Conservation (phyloP, 2,329 filamentous ascomycete genomes). For the Colletotrichum destructivum region DNA sequence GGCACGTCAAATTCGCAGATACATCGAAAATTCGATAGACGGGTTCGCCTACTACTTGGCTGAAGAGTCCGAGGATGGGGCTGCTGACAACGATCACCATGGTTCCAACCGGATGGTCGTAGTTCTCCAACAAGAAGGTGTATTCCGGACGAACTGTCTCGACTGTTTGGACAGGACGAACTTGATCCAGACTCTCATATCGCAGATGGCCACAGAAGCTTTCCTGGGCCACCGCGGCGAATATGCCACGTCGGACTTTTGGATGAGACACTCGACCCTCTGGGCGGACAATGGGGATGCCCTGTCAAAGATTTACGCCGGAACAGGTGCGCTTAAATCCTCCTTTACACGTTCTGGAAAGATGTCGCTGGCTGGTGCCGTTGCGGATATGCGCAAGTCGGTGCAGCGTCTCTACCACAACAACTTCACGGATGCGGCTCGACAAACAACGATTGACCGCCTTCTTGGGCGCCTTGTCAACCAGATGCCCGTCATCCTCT, state of each 20-base stretch:
- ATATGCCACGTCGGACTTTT: conserved; percentile 83
- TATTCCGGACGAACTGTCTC: conserved; percentile 95
- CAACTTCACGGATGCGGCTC: conserved; percentile 93
- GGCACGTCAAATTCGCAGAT: conserved; percentile 84
- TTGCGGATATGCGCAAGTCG: conserved; percentile 96
- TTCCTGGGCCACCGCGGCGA: conserved; percentile 84
- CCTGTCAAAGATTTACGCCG: conserved; percentile 94
- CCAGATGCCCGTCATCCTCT: conserved; percentile 86
- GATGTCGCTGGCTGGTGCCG: conserved; percentile 92
- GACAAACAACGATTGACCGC: conserved; percentile 96
- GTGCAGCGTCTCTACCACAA: conserved; percentile 96
- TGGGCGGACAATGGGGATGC: conserved; percentile 99
- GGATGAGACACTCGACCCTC: conserved; percentile 90
- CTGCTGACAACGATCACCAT: conserved; percentile 54
- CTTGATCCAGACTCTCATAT: conserved; percentile 94
- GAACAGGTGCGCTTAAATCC: conserved; percentile 94
- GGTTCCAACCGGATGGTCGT: conserved; percentile 70
- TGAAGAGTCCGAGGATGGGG: conserved; percentile 75
- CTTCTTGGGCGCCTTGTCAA: conserved; percentile 88
- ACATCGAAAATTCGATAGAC: conserved; percentile 84
- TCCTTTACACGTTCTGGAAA: conserved; percentile 96
- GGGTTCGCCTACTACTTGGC: conserved; percentile 94
- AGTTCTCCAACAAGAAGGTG: conserved; percentile 92
- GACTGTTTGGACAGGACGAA: conserved; percentile 98
- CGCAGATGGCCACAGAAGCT: conserved; percentile 89